A percentile compares a stretch with the other conserved stretches of the same genome.
These are phyloP conservation scores for thale cress (Arabidopsis thaliana) DNA, from an alignment of 345 rosid genomes.

Conservation along the genomic window DNA sequence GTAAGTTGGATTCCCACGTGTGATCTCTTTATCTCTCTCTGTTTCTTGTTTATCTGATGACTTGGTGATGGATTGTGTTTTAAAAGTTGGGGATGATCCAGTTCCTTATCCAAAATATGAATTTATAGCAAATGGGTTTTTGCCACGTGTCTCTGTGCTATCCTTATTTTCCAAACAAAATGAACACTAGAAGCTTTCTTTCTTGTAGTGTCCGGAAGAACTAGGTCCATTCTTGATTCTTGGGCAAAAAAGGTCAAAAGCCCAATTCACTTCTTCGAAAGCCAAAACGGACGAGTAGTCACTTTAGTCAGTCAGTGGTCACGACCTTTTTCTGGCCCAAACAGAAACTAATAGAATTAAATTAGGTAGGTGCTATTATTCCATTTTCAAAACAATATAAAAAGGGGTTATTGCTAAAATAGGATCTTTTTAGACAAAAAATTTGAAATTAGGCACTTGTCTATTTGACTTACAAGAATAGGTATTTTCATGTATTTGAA, in stretches of 20 bases:
- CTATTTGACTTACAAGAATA: too few relatives aligned
- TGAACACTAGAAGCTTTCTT: not conserved
- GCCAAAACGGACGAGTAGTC: constrained; percentile 1
- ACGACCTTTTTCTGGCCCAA: constrained; percentile 12
- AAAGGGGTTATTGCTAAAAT: too few relatives aligned
- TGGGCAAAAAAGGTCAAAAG: not conserved
- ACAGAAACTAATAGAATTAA: not conserved
- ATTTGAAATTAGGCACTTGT: too few relatives aligned
- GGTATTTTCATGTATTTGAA: too few relatives aligned
- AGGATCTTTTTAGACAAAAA: too few relatives aligned
- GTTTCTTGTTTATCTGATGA: constrained; percentile 12
- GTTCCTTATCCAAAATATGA: constrained; percentile 50
- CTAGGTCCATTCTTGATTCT: not conserved
- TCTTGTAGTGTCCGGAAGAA: not conserved
- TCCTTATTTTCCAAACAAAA: constrained; percentile 30
- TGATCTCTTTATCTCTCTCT: constrained; percentile 19
- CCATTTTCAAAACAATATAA: not conserved
- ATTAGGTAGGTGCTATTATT: not conserved
- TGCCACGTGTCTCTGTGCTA: constrained; percentile 43
- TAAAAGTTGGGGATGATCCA: constrained; percentile 39
- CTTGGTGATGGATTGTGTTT: constrained; percentile 34
- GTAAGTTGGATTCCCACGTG: constrained; percentile 22
- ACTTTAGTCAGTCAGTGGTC: not conserved
- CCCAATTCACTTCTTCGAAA: constrained; percentile 2
- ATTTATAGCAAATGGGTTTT: constrained; percentile 40